Evolutionary conservation across 78 protist genomes (phyloP), one percentile per base, ranked within the genome.

Genomic region (Speleostelium caveatum): DNA sequence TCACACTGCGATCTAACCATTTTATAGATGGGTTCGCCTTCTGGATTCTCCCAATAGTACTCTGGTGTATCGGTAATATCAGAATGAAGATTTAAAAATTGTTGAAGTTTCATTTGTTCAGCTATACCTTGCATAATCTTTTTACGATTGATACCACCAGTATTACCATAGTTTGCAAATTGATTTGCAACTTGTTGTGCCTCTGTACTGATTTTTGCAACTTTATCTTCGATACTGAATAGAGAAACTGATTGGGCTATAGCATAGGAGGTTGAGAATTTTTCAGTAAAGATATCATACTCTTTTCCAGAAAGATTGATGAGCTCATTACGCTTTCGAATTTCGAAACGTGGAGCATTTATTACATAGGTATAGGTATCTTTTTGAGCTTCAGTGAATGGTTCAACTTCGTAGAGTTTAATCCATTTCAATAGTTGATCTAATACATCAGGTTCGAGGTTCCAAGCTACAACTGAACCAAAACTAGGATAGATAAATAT

Each of bases 51-150:
- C 89, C 89, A 80, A 68, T 67, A 80, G 41, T 67, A 49, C 26
- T 80, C 89, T 56, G 89, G 89, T 53, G 89, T 80, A 39, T 80
- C 89, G 7, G 56, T 55, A 24, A 78, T 66, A 80, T 80, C 89
- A 0, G 89, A 67, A 32, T 62, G 86, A 35, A 80, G 45, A 80
- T 80, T 80, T 7, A 80, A 38, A 5, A 22, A 35, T 22, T 45
- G 51, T 38, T 68, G 65, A 30, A 80, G 55, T 22, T 42, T 35
- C 28, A 67, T 45, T 80, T 80, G 89, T 39, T 80, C 89, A 41
- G 77, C 77, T 8, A 80, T 28, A 21, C 68, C 72, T 24, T 42
- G 36, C 7, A 65, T 49, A 3, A 80, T 80, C 30, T 80, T 77
- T 32, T 30, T 28, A 22, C 68, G 65, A 32, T 32, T 17, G 24